Percentiles rank a stretch among this genome's conserved stretches.
These are phyloP conservation scores for Bipolaris oryzae DNA, from an alignment of 2,329 filamentous ascomycete genomes.

Conservation along the genomic window DNA sequence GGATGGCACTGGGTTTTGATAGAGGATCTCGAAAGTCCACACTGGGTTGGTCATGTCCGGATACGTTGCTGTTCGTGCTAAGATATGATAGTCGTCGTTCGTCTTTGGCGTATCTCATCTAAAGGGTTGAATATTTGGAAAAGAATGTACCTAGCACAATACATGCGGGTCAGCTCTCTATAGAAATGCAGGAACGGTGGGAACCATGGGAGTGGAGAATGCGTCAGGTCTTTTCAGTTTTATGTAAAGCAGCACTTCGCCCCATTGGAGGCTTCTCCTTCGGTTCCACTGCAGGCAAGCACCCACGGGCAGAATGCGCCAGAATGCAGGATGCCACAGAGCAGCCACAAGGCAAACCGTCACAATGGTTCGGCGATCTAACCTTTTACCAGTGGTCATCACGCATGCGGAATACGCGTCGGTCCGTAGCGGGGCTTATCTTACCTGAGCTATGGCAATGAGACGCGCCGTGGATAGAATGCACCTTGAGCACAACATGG, in stretches of 20 bases:
- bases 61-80: neutral
- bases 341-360: constrained; percentile 29
- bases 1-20: neutral
- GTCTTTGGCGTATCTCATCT: constrained; percentile 2
- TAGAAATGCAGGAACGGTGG: neutral
- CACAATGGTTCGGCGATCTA: constrained; percentile 30
- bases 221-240: constrained; percentile 32
- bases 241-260: constrained; percentile 35
- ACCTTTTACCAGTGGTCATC: constrained; percentile 46
- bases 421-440: neutral
- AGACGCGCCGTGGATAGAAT: constrained; percentile 4
- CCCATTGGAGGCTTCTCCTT: constrained; percentile 31
- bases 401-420: constrained; percentile 7
- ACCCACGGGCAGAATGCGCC: constrained; percentile 10
- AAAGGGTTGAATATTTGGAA: neutral
- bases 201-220: neutral
- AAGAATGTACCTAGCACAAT: constrained; percentile 2
- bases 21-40: neutral
- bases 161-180: constrained; percentile 2
- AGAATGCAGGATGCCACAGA: constrained; percentile 11
- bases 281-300: constrained; percentile 2
- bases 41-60: neutral
- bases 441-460: constrained; percentile 8
- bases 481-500: constrained; percentile 5
- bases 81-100: neutral